Percentiles rank a stretch among this genome's conserved stretches.
Evolutionary conservation across 2,329 filamentous ascomycete species (phyloP).

Genomic region (Xylariaceae sp.): DNA sequence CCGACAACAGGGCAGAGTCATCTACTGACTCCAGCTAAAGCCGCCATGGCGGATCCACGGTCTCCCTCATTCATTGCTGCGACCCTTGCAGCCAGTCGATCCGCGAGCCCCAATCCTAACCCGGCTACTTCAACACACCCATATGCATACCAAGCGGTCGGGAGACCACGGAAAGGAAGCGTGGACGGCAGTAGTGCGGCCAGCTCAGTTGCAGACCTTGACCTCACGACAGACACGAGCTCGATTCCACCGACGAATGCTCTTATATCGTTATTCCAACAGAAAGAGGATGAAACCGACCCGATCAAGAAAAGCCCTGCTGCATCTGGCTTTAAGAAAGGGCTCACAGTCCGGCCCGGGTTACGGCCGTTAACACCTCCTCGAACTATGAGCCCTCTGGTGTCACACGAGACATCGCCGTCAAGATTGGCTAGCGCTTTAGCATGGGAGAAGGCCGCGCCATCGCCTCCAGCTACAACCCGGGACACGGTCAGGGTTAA

Average conservation of each 20-base stretch:
- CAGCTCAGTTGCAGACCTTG: constrained; percentile 41
- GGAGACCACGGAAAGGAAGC: constrained; percentile 38
- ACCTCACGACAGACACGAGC: constrained; percentile 56
- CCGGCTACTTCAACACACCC: constrained; percentile 33
- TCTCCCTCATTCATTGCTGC: constrained; percentile 68
- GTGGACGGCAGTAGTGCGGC: constrained; percentile 38
- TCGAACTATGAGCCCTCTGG: constrained; percentile 37
- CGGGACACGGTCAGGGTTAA: background rate
- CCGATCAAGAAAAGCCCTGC: constrained; percentile 36
- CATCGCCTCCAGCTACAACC: constrained; percentile 22
- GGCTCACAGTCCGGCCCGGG: constrained; percentile 31
- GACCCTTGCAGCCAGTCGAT: constrained; percentile 66
- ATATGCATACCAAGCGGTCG: constrained; percentile 31
- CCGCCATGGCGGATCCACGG: constrained; percentile 46
- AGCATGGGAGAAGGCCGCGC: constrained; percentile 29
- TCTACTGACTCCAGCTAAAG: constrained; percentile 28
- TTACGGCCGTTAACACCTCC: constrained; percentile 43
- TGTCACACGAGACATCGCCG: constrained; percentile 33
- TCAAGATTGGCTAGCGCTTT: constrained; percentile 30
- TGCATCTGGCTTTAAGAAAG: constrained; percentile 41
- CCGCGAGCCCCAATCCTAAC: constrained; percentile 58
- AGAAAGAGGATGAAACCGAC: constrained; percentile 42
- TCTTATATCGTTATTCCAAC: constrained; percentile 73
- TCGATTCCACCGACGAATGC: constrained; percentile 67
- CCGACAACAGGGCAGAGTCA: constrained; percentile 19